Evolutionary conservation across 352 stramenopile species (phyloP), one percentile per base, ranked within the genome.

Genomic region (Pythium graminicola): DNA sequence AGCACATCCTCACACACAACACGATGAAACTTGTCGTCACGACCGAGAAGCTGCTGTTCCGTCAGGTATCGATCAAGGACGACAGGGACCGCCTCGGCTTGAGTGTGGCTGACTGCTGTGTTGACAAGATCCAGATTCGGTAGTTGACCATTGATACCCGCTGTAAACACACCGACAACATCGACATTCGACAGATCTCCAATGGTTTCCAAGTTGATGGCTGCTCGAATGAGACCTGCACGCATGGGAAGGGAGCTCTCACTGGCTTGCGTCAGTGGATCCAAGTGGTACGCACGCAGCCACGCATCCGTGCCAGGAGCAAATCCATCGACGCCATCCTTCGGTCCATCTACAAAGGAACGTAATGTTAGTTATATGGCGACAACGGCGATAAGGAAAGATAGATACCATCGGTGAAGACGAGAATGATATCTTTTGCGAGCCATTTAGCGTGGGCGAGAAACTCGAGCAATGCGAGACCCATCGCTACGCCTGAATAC

Each of bases 71-170:
- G 69, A 47, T 90, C 70, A 8, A 92, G 50, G 26, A 76, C 60
- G 3, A 72, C 66, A 4, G 69, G 57, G 32, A 89, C 71, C 13
- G 70, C 52, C 27, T 89, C 70, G 14, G 63, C 51, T 13, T 60
- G 54, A 10, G 83, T 62, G 11, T 80, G 65, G 9, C 71, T 62
- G 13, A 90, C 75, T 1, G 76, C 81, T 2, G 73, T 80, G 59
- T 95, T 95, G 22, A 95, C 71, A 6, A 94, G 75, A 63, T 95
- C 85, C 22, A 94, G 55, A 22, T 95, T 95, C 4, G 85, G 85
- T 14, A 95, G 64, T 49, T 93, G 83, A 14, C 85, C 85, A 54
- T 95, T 94, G 57, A 75, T 81, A 0, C 85, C 81, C 7, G 81
- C 73, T 0, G 67, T 72, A 39, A 86, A 84, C 22, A 93, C 66